Percentiles rank a stretch among this genome's conserved stretches.
These are phyloP conservation scores for Sequoiadendron giganteum DNA, from an alignment of 75 land plant species.

Conservation along the genomic window DNA sequence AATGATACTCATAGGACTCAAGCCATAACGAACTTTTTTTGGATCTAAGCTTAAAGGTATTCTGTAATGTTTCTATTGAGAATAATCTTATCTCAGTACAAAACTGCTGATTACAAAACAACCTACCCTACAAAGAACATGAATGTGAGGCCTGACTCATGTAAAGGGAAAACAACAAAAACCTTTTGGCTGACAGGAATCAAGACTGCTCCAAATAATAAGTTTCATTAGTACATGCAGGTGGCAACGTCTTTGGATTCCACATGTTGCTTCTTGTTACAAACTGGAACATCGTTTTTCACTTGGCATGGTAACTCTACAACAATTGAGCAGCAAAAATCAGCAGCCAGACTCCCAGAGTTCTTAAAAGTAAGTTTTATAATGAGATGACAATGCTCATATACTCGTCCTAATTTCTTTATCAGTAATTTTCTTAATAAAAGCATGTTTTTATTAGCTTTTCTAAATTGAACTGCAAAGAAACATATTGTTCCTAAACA, in stretches of 20 bases:
- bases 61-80: neutral
- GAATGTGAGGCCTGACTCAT: neutral
- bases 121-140: neutral
- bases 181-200: neutral
- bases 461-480: neutral
- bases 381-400: neutral
- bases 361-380: constrained; percentile 31
- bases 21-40: neutral
- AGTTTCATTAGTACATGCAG: neutral
- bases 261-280: constrained; percentile 39
- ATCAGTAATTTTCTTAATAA: neutral
- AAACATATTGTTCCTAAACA: neutral
- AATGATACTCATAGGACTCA: neutral
- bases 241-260: constrained; percentile 42
- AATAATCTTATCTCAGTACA: neutral
- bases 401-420: neutral
- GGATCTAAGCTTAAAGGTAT: neutral
- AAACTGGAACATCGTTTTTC: constrained; percentile 20
- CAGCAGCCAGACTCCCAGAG: constrained; percentile 30
- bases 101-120: neutral
- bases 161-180: neutral
- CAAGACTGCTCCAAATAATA: neutral
- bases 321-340: constrained; percentile 35
- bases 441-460: neutral
- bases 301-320: constrained; percentile 46